Conservation (phyloP, 1,139 yeast species). For the Maudiozyma humilis region DNA sequence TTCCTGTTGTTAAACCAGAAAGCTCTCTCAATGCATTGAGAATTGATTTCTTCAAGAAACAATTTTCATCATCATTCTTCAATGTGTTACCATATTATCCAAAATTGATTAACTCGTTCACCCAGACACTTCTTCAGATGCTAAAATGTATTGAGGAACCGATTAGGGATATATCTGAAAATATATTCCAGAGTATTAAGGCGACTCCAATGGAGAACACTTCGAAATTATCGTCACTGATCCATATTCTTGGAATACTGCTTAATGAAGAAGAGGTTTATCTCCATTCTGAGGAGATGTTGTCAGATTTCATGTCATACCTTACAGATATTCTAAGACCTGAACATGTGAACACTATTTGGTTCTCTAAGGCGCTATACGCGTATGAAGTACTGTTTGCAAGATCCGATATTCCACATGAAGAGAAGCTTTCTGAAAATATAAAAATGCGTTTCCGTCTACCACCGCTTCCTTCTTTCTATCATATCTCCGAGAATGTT, state of each 20-base stretch:
- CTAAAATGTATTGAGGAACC: conserved; percentile 20
- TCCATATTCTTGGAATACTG: conserved; percentile 43
- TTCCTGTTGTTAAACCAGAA: neutral
- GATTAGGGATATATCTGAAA: conserved; percentile 28
- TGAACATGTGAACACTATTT: conserved; percentile 36
- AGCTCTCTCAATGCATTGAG: conserved; percentile 33
- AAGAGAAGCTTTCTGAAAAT: conserved; percentile 24
- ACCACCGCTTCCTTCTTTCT: conserved; percentile 19
- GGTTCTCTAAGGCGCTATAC: conserved; percentile 45
- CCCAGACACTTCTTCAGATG: conserved; percentile 40
- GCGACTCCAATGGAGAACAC: conserved; percentile 30
- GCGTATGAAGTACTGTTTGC: conserved; percentile 45
- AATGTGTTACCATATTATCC: conserved; percentile 45
- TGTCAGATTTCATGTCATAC: conserved; percentile 35
- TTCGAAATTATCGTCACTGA: conserved; percentile 36
- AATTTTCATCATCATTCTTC: conserved; percentile 42
- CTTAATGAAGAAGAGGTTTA: conserved; percentile 30
- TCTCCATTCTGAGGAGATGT: conserved; percentile 24
- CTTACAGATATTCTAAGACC: conserved; percentile 36
- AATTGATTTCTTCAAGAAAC: conserved; percentile 21
- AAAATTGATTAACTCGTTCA: conserved; percentile 40
- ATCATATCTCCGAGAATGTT: conserved; percentile 30
- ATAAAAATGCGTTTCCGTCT: conserved; percentile 23
- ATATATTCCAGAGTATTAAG: conserved; percentile 34
- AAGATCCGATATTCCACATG: conserved; percentile 38